Evolutionary conservation across 106 monocot species (phyloP), one percentile per base, ranked within the genome.

Genomic region (Xerophyta viscosa): DNA sequence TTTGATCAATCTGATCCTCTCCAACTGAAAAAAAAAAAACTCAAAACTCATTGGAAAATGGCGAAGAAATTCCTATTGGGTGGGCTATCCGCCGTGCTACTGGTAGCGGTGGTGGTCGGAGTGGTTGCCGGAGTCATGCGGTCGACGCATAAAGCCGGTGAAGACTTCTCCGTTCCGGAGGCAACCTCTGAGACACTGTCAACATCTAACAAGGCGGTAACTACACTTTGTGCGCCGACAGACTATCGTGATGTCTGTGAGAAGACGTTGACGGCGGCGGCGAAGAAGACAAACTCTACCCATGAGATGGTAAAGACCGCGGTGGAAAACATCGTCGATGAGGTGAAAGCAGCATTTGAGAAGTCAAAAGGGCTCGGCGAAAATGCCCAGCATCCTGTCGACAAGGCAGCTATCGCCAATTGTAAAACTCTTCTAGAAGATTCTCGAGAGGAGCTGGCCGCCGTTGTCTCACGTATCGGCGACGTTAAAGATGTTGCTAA

Each of bases 401-500:
- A 77, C 39, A 52, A 66, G 62, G 61, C 14, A 8, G 80, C 80
- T 11, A 21, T 80, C 24, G 15, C 46, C 14, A 66, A 70, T 33
- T 81, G 84, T 55, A 51, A 69, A 58, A 31, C 58, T 31, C 71
- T 91, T 21, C 71, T 87, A 6, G 41, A 59, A 11, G 57, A 71
- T 36, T 69, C 81, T 14, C 15, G 33, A n/a, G 74, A 54, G 6
- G 60, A 65, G 15, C 74, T 81, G 12, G 20, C 64, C 19, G 64
- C 60, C 15, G 73, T 71, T 2, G 24, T 60, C n/a, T 25, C 7
- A 2, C 22, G 7, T 24, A 30, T 54, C 11, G 18, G 63, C 37
- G 52, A 72, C 27, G 27, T 66, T 2, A 28, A 54, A 26, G 69
- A 63, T 0, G 23, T 71, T 8, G n/a, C 25, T 9, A 31, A 31